Conservation (phyloP, 345 rosid genomes). For the Nasturtium officinale region DNA sequence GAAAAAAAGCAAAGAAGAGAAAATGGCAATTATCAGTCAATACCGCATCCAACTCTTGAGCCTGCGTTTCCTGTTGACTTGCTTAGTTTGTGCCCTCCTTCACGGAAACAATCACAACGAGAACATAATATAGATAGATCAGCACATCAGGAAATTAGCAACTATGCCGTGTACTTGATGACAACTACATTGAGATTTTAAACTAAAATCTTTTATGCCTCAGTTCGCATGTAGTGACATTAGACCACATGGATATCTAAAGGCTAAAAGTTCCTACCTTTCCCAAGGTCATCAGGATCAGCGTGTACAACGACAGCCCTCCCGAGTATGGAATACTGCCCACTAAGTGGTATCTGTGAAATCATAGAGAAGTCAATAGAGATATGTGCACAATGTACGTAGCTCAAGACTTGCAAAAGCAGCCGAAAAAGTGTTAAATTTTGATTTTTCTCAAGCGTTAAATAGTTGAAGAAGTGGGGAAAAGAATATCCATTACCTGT, state of each 20-base stretch:
- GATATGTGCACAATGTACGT: neutral
- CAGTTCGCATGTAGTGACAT: neutral
- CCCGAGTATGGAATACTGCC: conserved; percentile 80
- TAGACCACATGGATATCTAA: neutral
- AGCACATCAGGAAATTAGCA: conserved; percentile 4
- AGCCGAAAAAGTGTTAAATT: neutral
- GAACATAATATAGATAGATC: neutral
- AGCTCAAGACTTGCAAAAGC: conserved; percentile 13
- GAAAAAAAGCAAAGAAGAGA: neutral
- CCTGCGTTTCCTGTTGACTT: conserved; percentile 94
- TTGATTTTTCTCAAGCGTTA: neutral
- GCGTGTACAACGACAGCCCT: conserved; percentile 90
- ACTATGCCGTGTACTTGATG: neutral
- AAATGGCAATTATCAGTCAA: neutral
- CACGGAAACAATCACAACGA: conserved; percentile 2
- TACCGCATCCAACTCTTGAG: conserved; percentile 92
- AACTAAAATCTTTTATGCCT: neutral
- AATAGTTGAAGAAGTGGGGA: neutral
- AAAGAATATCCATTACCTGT: conserved; percentile 48
- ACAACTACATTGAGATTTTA: neutral
- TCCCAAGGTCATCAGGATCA: conserved; percentile 94
- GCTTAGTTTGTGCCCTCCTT: conserved; percentile 94
- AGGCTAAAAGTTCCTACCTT: conserved; percentile 48
- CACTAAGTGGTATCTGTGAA: conserved; percentile 79
- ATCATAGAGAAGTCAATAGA: conserved; percentile 12